A percentile compares a stretch with the other conserved stretches of the same genome.
These are phyloP conservation scores for Globisporangium acanthophoron DNA, from an alignment of 352 stramenopile species.

Conservation along the genomic window DNA sequence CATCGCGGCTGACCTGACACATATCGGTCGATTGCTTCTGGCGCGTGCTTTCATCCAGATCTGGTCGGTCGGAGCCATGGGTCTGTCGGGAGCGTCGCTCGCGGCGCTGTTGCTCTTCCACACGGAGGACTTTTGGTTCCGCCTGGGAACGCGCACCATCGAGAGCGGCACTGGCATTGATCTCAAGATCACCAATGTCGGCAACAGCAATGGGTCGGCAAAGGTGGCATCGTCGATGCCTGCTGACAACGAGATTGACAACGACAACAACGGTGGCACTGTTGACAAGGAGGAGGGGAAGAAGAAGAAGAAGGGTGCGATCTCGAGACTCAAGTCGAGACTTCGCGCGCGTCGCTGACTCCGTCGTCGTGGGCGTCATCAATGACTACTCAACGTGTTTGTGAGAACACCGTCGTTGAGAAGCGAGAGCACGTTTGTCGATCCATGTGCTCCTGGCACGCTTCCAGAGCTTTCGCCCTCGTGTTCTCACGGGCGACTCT, in stretches of 20 bases:
- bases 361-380: no score
- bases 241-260: neutral
- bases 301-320: neutral
- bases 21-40: neutral
- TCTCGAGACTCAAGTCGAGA: neutral
- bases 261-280: neutral
- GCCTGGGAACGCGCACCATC: conserved; percentile 10
- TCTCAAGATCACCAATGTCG: neutral
- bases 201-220: neutral
- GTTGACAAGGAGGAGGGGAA: neutral
- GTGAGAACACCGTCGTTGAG: no score
- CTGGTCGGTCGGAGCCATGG: conserved; percentile 55
- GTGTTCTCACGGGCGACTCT: neutral
- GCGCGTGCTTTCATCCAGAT: conserved; percentile 13
- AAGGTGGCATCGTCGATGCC: neutral
- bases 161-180: neutral
- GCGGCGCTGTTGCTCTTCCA: conserved; percentile 40
- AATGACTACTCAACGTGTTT: no score
- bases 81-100: conserved; percentile 28
- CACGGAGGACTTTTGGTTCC: conserved; percentile 50
- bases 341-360: neutral
- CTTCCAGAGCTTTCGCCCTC: neutral
- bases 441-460: no score
- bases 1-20: neutral
- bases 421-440: no score